These are phyloP conservation scores for Physaria fendleri DNA, from an alignment of 345 rosid species.

Conservation along the genomic window DNA sequence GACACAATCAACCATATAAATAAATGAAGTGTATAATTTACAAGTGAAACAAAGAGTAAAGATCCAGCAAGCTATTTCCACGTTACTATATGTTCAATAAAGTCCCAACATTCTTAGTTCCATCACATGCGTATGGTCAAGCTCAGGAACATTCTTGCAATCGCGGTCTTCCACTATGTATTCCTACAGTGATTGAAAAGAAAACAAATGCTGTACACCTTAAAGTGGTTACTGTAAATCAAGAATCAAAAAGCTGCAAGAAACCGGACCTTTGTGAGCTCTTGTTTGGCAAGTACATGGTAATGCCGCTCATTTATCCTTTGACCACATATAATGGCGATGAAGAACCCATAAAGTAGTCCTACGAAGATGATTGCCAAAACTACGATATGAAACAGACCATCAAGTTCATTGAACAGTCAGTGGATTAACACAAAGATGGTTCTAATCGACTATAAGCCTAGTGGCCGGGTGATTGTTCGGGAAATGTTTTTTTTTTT, in stretches of 20 bases:
- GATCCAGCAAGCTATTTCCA: not conserved
- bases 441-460: not conserved
- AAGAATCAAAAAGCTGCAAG: slow-evolving; percentile 9
- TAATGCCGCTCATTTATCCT: slow-evolving; percentile 94
- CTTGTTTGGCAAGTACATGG: slow-evolving; percentile 97
- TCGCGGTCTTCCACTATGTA: slow-evolving; percentile 91
- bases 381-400: slow-evolving; percentile 39
- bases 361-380: slow-evolving; percentile 96
- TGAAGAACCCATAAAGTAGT: slow-evolving; percentile 92
- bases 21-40: slow-evolving; percentile 21
- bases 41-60: slow-evolving; percentile 14
- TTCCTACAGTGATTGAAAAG: slow-evolving; percentile 43
- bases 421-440: not conserved
- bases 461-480: not conserved
- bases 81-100: slow-evolving; percentile 4
- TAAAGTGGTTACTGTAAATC: not conserved
- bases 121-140: slow-evolving; percentile 76
- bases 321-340: slow-evolving; percentile 98
- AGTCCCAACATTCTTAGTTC: slow-evolving; percentile 82
- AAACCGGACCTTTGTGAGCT: slow-evolving; percentile 75
- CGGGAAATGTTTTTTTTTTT: no score
- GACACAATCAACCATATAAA: not conserved
- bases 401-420: not conserved
- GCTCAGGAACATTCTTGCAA: slow-evolving; percentile 66
- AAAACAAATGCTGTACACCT: slow-evolving; percentile 6